Evolutionary conservation across 164 flowering plant species (phyloP).

Genomic region (Akebia trifoliata): DNA sequence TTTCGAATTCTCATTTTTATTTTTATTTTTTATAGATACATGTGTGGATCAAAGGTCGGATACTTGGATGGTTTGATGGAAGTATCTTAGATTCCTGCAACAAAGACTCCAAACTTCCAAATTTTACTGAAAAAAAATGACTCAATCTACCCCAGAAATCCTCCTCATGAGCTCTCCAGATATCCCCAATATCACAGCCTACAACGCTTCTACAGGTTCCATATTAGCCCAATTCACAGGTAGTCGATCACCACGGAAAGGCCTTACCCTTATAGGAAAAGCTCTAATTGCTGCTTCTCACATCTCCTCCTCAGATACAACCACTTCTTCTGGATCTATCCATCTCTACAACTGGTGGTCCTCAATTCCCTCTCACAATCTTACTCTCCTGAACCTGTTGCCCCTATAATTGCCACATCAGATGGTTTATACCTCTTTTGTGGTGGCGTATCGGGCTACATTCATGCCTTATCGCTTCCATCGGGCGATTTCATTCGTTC

Average conservation of each 20-base stretch:
- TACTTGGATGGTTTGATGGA: too few species aligned
- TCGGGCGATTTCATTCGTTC: conserved; percentile 29
- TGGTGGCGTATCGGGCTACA: conserved; percentile 45
- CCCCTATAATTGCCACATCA: conserved; percentile 33
- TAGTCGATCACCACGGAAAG: conserved; percentile 21
- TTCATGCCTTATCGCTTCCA: conserved; percentile 32
- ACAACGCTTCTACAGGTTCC: conserved; percentile 13
- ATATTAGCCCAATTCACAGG: conserved; percentile 18
- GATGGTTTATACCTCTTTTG: conserved; percentile 45
- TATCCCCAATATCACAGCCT: conserved; percentile 20
- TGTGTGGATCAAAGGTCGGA: too few species aligned
- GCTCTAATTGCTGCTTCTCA: conserved; percentile 39
- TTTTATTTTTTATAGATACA: too few species aligned
- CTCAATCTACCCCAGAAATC: conserved; percentile 21
- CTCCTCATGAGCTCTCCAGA: conserved; percentile 32
- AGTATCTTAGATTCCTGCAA: too few species aligned
- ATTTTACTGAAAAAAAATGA: too few species aligned
- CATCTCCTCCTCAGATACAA: conserved; percentile 16
- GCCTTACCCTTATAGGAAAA: conserved; percentile 36
- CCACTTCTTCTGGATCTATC: conserved; percentile 11
- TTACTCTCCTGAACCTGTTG: conserved; percentile 50
- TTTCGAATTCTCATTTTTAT: too few species aligned
- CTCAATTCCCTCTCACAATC: conserved; percentile 16
- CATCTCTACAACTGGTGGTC: conserved; percentile 27
- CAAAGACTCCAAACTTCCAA: too few species aligned